Evolutionary conservation across 2,329 filamentous ascomycete genomes (phyloP).

Genomic region (Penicillium sp.): DNA sequence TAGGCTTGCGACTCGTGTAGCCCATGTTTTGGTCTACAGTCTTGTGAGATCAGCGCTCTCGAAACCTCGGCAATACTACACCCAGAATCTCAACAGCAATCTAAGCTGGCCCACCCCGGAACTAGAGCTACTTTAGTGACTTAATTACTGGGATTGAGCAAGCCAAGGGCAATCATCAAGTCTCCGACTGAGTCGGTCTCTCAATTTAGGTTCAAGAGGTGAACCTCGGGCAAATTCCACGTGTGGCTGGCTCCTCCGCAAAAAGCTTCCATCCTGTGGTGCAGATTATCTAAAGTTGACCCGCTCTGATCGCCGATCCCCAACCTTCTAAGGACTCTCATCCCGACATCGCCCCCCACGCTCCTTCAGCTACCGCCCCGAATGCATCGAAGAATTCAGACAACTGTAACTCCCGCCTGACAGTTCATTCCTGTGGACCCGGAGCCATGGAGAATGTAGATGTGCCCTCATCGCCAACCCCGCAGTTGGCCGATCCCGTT

Average conservation of each 20-base stretch:
- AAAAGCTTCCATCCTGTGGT: slow-evolving; percentile 1
- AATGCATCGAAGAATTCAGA: neutral
- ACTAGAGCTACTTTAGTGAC: neutral
- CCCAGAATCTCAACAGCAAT: neutral
- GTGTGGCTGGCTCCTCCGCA: slow-evolving; percentile 5
- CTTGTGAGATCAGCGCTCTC: too few species aligned
- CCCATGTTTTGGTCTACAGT: neutral
- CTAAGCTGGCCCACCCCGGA: neutral
- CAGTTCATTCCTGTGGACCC: neutral
- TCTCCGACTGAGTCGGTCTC: neutral
- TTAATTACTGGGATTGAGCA: neutral
- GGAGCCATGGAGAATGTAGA: slow-evolving; percentile 26
- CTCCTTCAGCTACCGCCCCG: slow-evolving; percentile 7
- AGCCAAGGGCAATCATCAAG: neutral
- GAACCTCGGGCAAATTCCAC: slow-evolving; percentile 1
- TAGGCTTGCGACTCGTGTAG: slow-evolving; percentile 14
- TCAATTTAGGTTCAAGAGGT: neutral
- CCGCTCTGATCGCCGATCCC: slow-evolving; percentile 29
- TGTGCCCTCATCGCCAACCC: slow-evolving; percentile 6
- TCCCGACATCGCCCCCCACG: slow-evolving; percentile 10
- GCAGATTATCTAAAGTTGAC: slow-evolving; percentile 33
- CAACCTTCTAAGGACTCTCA: slow-evolving; percentile 15
- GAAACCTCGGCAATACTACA: neutral
- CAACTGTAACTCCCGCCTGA: neutral
- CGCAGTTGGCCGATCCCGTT: slow-evolving; percentile 14